Conservation (phyloP, 2,329 filamentous ascomycete genomes). For the Sarocladium brachiariae region DNA sequence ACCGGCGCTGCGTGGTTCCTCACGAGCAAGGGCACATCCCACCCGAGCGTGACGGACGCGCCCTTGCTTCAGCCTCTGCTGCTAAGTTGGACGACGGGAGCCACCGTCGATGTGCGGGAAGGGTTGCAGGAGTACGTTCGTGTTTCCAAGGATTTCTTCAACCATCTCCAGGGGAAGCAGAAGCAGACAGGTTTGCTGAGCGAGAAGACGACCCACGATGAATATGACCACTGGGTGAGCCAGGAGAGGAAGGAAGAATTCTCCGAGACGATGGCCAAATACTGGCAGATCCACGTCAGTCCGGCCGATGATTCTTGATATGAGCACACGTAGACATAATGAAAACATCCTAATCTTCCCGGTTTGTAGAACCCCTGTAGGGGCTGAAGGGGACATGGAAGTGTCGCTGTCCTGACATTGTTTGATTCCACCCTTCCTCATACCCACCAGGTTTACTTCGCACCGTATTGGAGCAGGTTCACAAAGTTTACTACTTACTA, state of each 20-base stretch:
- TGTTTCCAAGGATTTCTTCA: slow-evolving; percentile 50
- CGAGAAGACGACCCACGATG: slow-evolving; percentile 38
- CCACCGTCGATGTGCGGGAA: slow-evolving; percentile 48
- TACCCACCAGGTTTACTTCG: too few relatives aligned
- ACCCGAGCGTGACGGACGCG: slow-evolving; percentile 61
- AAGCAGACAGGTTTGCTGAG: slow-evolving; percentile 34
- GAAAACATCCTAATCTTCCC: too few relatives aligned
- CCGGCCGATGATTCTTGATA: slow-evolving; percentile 13
- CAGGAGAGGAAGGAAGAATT: slow-evolving; percentile 24
- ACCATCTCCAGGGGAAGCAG: slow-evolving; percentile 30
- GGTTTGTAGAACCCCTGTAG: too few relatives aligned
- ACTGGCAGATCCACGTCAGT: slow-evolving; percentile 38
- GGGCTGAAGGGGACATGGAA: too few relatives aligned
- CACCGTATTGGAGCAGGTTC: too few relatives aligned
- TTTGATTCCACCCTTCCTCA: too few relatives aligned
- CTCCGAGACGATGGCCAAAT: slow-evolving; percentile 24
- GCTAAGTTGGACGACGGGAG: slow-evolving; percentile 54
- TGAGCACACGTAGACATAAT: too few relatives aligned
- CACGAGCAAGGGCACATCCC: slow-evolving; percentile 47
- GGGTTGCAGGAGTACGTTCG: slow-evolving; percentile 55
- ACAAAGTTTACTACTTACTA: too few relatives aligned
- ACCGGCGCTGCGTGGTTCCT: slow-evolving; percentile 45
- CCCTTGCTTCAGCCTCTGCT: slow-evolving; percentile 56
- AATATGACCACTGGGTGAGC: slow-evolving; percentile 34
- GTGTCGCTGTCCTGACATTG: too few relatives aligned